Base-by-base conservation (phyloP, 179 eudicot genomes). In the Silene noctiflora region DNA sequence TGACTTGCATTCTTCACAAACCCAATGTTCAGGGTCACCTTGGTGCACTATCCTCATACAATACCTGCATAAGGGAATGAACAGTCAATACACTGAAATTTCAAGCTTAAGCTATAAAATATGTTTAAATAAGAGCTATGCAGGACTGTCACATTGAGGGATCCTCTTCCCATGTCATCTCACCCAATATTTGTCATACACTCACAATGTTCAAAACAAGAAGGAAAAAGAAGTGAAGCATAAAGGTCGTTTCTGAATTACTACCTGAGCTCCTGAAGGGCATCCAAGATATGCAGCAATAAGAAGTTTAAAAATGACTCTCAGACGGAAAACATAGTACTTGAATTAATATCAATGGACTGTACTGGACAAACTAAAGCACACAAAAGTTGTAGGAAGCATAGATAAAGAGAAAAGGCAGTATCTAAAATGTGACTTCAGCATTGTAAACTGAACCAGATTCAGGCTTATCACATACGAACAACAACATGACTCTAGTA, bases 1-100 rank as follows among this genome's bases (percentile, higher is more conserved):
- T 55, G 63, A 35, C 65, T 67, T 51, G 21, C 85, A 83, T 22
- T 63, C 85, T 9, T 79, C 85, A 76, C 85, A 83, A 51, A 76
- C 70, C 85, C 85, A 83, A 35, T 39, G 14, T 17, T 69, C 69
- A 19, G 46, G 44, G n/a, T 76, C 72, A 69, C 58, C 76, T 4
- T 17, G 27, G 62, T 53, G 24, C 33, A 61, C 4, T 44, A 68
- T 55, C 67, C 29, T 61, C 85, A 76, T 83, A 80, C 85, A 83
- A 27, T 83, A 83, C 14, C 85, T 83, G 83, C 8, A 71, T 39
- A 65, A 62, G 33, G 51, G 51, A 27, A 63, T 12, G 58, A 17
- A 31, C 8, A 7, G 17, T 69, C 74, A 74, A 56, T 42, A 69
- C 22, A 42, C 3, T 19, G 39, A 48, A 10, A 48, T 35, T 61